Evolutionary conservation across 805 yeast species (phyloP).

Genomic region (Maudiozyma saulgeensis): DNA sequence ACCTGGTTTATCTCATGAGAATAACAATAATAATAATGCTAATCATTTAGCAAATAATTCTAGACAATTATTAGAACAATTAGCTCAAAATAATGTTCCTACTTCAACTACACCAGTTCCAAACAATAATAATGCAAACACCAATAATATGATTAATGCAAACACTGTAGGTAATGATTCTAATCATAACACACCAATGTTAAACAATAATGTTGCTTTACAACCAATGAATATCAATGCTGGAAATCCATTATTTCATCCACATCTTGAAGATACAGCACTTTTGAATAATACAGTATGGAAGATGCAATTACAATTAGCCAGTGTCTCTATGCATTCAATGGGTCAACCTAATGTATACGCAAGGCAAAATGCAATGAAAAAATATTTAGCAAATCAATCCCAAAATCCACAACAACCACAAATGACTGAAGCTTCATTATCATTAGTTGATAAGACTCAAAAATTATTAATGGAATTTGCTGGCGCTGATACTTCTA

Average conservation of each 20-base stretch:
- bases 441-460: conserved; percentile 27
- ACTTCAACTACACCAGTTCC: neutral
- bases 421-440: conserved; percentile 22
- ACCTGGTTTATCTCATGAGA: conserved; percentile 16
- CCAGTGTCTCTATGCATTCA: conserved; percentile 26
- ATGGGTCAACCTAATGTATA: conserved; percentile 30
- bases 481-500: conserved; percentile 13
- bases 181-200: neutral
- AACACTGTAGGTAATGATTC: conserved; percentile 1
- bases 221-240: conserved; percentile 13
- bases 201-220: neutral
- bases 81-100: conserved; percentile 5
- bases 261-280: conserved; percentile 27
- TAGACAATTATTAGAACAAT: conserved; percentile 18
- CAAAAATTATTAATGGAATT: conserved; percentile 26
- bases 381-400: conserved; percentile 24
- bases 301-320: conserved; percentile 29
- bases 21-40: neutral
- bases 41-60: conserved; percentile 30
- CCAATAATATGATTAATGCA: neutral
- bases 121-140: neutral
- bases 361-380: conserved; percentile 32
- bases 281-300: conserved; percentile 28
- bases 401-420: conserved; percentile 11
- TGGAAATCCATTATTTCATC: conserved; percentile 28